Conservation (phyloP, 2,329 filamentous ascomycete genomes). For the Setomelanomma holmii region DNA sequence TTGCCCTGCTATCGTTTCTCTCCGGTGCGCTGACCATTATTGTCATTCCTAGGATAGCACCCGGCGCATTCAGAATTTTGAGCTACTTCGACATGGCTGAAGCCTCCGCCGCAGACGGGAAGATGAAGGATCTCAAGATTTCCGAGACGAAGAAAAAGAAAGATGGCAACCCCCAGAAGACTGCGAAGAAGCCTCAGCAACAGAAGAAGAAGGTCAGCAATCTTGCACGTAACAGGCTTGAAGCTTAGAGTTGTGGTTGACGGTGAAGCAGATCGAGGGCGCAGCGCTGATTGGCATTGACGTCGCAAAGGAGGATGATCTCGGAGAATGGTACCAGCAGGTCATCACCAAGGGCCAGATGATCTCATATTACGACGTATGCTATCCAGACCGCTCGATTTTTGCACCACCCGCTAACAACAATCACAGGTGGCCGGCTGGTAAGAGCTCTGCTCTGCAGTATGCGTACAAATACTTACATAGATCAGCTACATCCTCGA, state of each 20-base stretch:
- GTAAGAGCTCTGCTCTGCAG: conserved; percentile 9
- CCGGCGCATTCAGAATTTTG: background rate
- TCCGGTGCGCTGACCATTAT: conserved; percentile 13
- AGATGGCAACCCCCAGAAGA: conserved; percentile 40
- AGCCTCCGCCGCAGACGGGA: conserved; percentile 43
- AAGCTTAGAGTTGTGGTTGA: conserved; percentile 19
- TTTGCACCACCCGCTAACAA: too few relatives aligned
- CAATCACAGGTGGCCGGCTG: conserved; percentile 36
- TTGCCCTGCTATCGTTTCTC: background rate
- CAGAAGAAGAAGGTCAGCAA: conserved; percentile 57
- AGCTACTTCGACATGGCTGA: conserved; percentile 37
- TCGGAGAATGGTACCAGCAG: conserved; percentile 96
- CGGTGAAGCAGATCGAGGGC: conserved; percentile 58
- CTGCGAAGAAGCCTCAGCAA: conserved; percentile 52
- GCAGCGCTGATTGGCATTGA: conserved; percentile 84
- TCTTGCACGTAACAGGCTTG: background rate
- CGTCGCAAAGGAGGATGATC: conserved; percentile 82
- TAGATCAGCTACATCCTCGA: conserved; percentile 72
- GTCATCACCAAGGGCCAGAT: conserved; percentile 96
- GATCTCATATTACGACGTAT: conserved; percentile 97
- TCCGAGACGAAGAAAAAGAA: conserved; percentile 51
- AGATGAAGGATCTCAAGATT: conserved; percentile 56
- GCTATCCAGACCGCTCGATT: too few relatives aligned
- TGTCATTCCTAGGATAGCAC: conserved; percentile 1
- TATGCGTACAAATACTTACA: background rate